Percentiles rank a stretch among this genome's conserved stretches.
These are phyloP conservation scores for Pyrenochaeta sp. DNA, from an alignment of 2,329 filamentous ascomycete species.

Conservation along the genomic window DNA sequence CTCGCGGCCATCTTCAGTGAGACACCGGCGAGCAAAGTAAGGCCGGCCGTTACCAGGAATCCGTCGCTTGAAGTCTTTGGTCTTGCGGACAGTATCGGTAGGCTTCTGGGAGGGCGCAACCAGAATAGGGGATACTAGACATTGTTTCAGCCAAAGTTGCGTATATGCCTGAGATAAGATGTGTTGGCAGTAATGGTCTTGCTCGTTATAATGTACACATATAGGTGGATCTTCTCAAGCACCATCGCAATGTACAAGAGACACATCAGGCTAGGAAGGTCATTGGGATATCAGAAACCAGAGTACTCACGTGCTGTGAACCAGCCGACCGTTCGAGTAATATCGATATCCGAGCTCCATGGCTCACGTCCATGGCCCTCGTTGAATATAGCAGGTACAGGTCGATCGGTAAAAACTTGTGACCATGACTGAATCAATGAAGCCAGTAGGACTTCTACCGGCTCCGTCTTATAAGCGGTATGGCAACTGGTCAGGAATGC, in stretches of 20 bases:
- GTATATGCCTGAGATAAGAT: not conserved
- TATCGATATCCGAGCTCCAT: slow-evolving; percentile 58
- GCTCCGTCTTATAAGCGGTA: slow-evolving; percentile 61
- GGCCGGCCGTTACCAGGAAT: slow-evolving; percentile 49
- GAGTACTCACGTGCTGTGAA: slow-evolving; percentile 61
- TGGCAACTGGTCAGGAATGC: slow-evolving; percentile 45
- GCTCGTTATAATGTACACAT: too few relatives aligned
- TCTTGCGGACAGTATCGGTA: slow-evolving; percentile 60
- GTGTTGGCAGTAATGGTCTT: not conserved
- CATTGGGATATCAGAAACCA: not conserved
- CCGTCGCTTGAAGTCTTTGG: slow-evolving; percentile 61
- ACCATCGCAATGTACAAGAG: not conserved
- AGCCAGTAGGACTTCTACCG: slow-evolving; percentile 65
- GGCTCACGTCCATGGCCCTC: slow-evolving; percentile 50
- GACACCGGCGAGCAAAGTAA: slow-evolving; percentile 55
- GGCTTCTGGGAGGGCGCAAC: slow-evolving; percentile 43
- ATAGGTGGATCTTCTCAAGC: not conserved
- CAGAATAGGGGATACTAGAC: slow-evolving; percentile 53
- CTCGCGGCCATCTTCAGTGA: slow-evolving; percentile 40
- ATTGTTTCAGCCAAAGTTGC: not conserved
- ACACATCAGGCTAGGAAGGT: not conserved
- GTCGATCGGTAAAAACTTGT: slow-evolving; percentile 63
- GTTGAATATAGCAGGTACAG: slow-evolving; percentile 59
- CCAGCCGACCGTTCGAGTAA: slow-evolving; percentile 68
- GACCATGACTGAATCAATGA: slow-evolving; percentile 65